Evolutionary conservation across 78 protist species (phyloP).

Genomic region (Speleostelium caveatum): DNA sequence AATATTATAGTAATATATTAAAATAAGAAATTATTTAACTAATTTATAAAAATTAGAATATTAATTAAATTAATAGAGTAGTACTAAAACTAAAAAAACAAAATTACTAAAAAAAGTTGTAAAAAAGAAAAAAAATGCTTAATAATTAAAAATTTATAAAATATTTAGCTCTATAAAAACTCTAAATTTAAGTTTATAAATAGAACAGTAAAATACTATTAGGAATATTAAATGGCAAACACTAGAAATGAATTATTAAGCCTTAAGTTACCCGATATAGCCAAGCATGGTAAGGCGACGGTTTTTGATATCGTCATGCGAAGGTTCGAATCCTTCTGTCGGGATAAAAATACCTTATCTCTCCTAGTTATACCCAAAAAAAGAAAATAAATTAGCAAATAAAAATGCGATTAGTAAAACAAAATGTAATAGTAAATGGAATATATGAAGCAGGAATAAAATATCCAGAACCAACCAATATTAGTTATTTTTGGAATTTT

Average conservation of each 20-base stretch:
- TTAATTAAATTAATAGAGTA: constrained; percentile 5
- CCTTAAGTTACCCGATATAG: not conserved
- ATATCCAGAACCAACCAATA: constrained; percentile 36
- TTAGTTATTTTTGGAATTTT: constrained; percentile 38
- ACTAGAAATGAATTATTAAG: not conserved
- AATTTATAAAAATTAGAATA: too few species aligned
- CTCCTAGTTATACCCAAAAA: too few species aligned
- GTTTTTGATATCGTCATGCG: constrained; percentile 36
- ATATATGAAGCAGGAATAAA: constrained; percentile 10
- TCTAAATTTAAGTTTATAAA: not conserved
- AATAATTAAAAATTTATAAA: too few species aligned
- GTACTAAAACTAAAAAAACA: constrained; percentile 4
- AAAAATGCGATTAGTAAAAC: constrained; percentile 12
- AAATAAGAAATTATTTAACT: not conserved
- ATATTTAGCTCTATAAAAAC: too few species aligned
- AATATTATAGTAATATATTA: constrained; percentile 7
- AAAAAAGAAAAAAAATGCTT: too few species aligned
- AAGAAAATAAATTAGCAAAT: not conserved
- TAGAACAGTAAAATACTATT: not conserved
- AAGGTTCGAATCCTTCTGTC: constrained; percentile 25
- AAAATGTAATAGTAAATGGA: constrained; percentile 20
- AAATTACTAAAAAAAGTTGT: too few species aligned
- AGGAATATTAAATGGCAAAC: constrained; percentile 17
- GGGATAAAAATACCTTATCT: not conserved
- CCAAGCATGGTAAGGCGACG: constrained; percentile 38